These are phyloP conservation scores for Russula dissimulans DNA, from an alignment of 768 basidiomycete genomes.

Conservation along the genomic window DNA sequence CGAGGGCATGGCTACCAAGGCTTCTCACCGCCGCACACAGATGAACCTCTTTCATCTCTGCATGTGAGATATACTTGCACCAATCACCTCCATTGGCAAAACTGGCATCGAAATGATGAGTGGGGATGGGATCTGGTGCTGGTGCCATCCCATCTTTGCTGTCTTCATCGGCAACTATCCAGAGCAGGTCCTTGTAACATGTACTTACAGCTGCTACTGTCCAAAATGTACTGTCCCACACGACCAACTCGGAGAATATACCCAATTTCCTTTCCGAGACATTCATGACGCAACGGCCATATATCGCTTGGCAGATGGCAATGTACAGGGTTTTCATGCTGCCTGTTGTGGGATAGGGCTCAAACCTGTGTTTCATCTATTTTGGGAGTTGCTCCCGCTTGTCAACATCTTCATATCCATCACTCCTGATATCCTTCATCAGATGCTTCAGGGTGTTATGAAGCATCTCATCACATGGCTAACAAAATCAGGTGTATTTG, in stretches of 20 bases:
- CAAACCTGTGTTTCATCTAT: slow-evolving; percentile 22
- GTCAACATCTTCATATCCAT: neutral
- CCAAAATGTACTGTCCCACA: neutral
- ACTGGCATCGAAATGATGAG: neutral
- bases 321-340: neutral
- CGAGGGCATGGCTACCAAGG: neutral
- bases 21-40: neutral
- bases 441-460: too few relatives aligned
- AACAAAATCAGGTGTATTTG: neutral
- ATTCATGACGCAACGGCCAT: neutral
- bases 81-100: neutral
- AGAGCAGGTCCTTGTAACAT: neutral
- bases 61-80: neutral
- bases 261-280: too few relatives aligned
- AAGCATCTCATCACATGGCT: neutral
- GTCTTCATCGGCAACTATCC: too few relatives aligned
- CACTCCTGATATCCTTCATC: neutral
- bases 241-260: neutral
- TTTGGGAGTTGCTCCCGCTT: slow-evolving; percentile 12
- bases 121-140: neutral
- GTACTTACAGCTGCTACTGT: neutral
- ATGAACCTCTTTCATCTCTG: too few relatives aligned
- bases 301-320: neutral
- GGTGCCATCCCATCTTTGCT: neutral
- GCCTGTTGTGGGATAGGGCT: neutral